Base-by-base conservation (phyloP, 1,284 basidiomycete species). In the Sporisorium exsertum region DNA sequence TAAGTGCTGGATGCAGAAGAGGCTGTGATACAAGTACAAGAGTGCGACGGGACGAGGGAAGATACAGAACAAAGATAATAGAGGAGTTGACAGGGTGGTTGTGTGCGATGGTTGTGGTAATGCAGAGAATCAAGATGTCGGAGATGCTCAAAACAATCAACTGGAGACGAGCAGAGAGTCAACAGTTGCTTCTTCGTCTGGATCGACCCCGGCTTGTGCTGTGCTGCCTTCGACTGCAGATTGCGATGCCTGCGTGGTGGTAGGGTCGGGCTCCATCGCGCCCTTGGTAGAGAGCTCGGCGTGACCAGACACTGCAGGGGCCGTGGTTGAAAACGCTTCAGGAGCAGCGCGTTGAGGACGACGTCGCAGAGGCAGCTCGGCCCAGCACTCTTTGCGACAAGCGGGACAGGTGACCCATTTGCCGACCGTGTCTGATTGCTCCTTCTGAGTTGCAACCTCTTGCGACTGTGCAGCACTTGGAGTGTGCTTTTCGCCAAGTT, bases 341-440 rank as follows among this genome's bases (percentile, higher is more conserved):
- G 51, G 15, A 42, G 45, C 45, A 10, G 54, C 10, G 12, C 68
- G 63, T 22, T 58, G 57, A 7, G 79, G 79, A 27, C 66, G 65
- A 27, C 53, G 58, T 29, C 70, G 62, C 20, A 74, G 55, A 10
- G 83, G 83, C 16, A 84, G 57, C 33, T 77, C 60, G 0, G 79
- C 82, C 81, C 81, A 84, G 22, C 69, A 72, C 49, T 83, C 80
- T 27, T 77, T 76, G n/a, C 82, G 63, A 55, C 82, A 84, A 6
- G 70, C 45, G 0, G 82, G 75, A 46, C 83, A 84, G 29, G 51
- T 77, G 29, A 84, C 79, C 83, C 83, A 84, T 46, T 81, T 82
- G 20, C 83, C 82, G 0, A 80, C 65, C 13, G 74, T 77, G 27
- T 67, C 43, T 8, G 60, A 65, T 24, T 72, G 72, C 9, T 73